These are phyloP conservation scores for Fonsecaea pedrosoi DNA, from an alignment of 2,329 filamentous ascomycete genomes.

Conservation along the genomic window DNA sequence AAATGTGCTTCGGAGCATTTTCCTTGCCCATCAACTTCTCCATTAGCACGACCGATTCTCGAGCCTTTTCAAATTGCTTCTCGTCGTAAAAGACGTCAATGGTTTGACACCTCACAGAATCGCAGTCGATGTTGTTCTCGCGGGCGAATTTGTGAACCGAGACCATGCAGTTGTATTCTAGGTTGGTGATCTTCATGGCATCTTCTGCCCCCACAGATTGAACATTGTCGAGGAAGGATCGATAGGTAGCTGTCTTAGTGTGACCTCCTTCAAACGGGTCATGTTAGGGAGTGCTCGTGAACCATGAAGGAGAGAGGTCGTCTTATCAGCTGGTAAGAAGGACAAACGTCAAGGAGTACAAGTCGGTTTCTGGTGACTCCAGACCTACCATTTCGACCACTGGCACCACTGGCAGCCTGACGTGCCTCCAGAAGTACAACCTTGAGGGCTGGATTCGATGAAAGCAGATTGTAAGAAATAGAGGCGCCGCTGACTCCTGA, in stretches of 20 bases:
- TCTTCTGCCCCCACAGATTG: slow-evolving; percentile 55
- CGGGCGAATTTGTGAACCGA: slow-evolving; percentile 63
- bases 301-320: not conserved
- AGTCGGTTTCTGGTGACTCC: not conserved
- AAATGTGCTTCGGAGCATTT: slow-evolving; percentile 51
- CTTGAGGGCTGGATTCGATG: slow-evolving; percentile 34
- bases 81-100: slow-evolving; percentile 65
- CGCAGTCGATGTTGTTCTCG: slow-evolving; percentile 57
- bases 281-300: slow-evolving; percentile 9
- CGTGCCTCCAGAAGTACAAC: slow-evolving; percentile 53
- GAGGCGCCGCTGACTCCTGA: slow-evolving; percentile 49
- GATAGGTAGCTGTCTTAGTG: slow-evolving; percentile 59
- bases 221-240: slow-evolving; percentile 59
- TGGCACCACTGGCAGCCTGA: slow-evolving; percentile 47
- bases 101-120: slow-evolving; percentile 60
- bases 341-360: not conserved
- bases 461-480: slow-evolving; percentile 45
- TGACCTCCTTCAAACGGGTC: slow-evolving; percentile 48
- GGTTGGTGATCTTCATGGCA: slow-evolving; percentile 59
- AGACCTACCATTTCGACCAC: slow-evolving; percentile 42
- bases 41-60: slow-evolving; percentile 55
- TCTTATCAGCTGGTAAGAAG: slow-evolving; percentile 10
- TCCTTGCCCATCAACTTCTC: slow-evolving; percentile 51
- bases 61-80: slow-evolving; percentile 49
- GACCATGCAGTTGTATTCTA: slow-evolving; percentile 62